Evolutionary conservation across 345 rosid species (phyloP).

Genomic region (Ceriops zippeliana): DNA sequence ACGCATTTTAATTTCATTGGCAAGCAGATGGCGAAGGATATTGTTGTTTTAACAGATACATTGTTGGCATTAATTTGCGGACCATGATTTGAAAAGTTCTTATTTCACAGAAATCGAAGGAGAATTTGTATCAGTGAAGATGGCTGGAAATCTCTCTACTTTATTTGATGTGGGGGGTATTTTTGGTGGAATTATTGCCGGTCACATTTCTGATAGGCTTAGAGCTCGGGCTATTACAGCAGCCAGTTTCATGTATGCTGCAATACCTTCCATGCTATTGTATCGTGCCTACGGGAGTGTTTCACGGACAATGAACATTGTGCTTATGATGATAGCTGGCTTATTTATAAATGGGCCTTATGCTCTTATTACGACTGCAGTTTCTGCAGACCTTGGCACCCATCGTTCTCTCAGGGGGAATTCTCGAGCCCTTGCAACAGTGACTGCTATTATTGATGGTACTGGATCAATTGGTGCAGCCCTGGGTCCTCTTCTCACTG

Average conservation of each 20-base stretch:
- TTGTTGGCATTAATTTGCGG: too few relatives aligned
- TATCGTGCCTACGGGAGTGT: conserved; percentile 60
- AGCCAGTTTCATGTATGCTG: conserved; percentile 68
- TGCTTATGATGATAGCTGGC: conserved; percentile 80
- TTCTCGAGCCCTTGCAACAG: conserved; percentile 82
- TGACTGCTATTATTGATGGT: conserved; percentile 83
- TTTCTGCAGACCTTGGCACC: conserved; percentile 84
- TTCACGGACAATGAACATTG: conserved; percentile 49
- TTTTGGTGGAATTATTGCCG: conserved; percentile 67
- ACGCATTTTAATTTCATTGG: neutral
- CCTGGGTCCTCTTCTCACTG: conserved; percentile 78
- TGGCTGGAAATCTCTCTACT: conserved; percentile 84
- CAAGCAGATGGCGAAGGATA: too few relatives aligned
- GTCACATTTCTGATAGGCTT: conserved; percentile 71
- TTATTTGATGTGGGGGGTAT: conserved; percentile 88
- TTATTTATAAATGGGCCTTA: conserved; percentile 80
- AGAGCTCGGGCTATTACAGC: conserved; percentile 74
- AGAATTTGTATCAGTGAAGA: conserved; percentile 65
- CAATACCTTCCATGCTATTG: conserved; percentile 72
- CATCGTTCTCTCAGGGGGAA: conserved; percentile 74
- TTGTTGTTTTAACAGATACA: too few relatives aligned
- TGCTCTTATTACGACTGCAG: conserved; percentile 85
- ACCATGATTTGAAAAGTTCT: neutral
- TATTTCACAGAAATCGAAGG: conserved; percentile 62
- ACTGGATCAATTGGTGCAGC: conserved; percentile 89